Percentiles rank a stretch among this genome's conserved stretches.
Conservation (phyloP, 257 asterid genomes). For the Plectranthus barbatus region DNA sequence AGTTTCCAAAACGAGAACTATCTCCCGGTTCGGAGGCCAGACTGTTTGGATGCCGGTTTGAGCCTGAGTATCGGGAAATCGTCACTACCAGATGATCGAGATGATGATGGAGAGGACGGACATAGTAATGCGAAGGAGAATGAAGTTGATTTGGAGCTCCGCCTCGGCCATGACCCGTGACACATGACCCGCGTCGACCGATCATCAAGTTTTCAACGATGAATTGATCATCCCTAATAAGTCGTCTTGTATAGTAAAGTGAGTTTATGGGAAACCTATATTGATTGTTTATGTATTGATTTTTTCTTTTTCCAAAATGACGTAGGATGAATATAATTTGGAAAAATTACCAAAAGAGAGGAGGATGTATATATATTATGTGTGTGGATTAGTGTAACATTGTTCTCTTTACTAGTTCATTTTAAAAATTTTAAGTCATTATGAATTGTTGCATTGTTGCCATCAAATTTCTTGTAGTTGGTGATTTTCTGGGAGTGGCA, state of each 20-base stretch:
- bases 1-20: slow-evolving; percentile 13
- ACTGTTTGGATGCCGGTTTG: slow-evolving; percentile 20
- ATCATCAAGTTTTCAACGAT: not conserved
- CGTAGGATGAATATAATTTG: not conserved
- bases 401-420: not conserved
- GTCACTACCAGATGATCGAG: slow-evolving; percentile 10
- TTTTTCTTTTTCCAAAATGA: not conserved
- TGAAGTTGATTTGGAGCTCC: slow-evolving; percentile 87
- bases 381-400: not conserved
- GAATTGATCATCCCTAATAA: not conserved
- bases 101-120: slow-evolving; percentile 3
- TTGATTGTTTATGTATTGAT: slow-evolving; percentile 7
- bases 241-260: slow-evolving; percentile 11
- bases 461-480: too few species aligned
- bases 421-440: not conserved
- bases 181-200: slow-evolving; percentile 3
- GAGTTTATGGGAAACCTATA: not conserved
- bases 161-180: slow-evolving; percentile 57
- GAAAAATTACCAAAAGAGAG: not conserved
- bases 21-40: slow-evolving; percentile 5
- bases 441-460: not conserved
- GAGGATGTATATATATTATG: not conserved
- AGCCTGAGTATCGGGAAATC: slow-evolving; percentile 28
- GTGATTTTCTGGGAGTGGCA: not conserved
- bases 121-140: slow-evolving; percentile 21